Percentiles rank a stretch among this genome's conserved stretches.
phyloP scores from a whole-genome alignment of 169 alveolate genomes.

The Plasmodium gaboni region DNA sequence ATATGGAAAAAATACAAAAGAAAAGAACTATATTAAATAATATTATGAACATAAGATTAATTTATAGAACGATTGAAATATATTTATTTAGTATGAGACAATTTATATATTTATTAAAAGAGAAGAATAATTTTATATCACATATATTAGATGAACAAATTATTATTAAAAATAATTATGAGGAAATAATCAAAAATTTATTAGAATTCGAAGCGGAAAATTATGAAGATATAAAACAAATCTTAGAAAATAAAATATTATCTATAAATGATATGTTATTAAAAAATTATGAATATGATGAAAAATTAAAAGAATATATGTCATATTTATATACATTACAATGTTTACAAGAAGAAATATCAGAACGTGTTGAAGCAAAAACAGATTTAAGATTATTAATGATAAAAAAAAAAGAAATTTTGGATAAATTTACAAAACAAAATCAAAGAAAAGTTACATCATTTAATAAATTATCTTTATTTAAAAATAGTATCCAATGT shows the following conservation, averaged over 20 bases:
- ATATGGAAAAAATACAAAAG: background rate
- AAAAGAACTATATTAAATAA: conserved; percentile 66
- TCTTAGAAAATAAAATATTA: conserved; percentile 40
- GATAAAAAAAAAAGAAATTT: conserved; percentile 36
- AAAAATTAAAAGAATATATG: conserved; percentile 30
- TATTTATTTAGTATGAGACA: conserved; percentile 73
- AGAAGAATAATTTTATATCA: conserved; percentile 46
- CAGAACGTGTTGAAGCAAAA: conserved; percentile 56
- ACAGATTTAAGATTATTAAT: conserved; percentile 48
- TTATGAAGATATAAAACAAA: conserved; percentile 63
- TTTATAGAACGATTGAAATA: conserved; percentile 62
- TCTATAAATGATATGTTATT: conserved; percentile 16
- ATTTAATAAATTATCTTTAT: conserved; percentile 56
- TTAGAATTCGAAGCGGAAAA: conserved; percentile 32
- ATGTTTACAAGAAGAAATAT: conserved; percentile 65
- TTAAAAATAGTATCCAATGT: conserved; percentile 28
- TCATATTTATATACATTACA: conserved; percentile 51
- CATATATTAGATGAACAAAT: conserved; percentile 66
- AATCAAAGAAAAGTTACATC: conserved; percentile 42
- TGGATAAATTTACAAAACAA: conserved; percentile 34
- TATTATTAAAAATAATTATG: conserved; percentile 44
- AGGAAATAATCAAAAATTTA: conserved; percentile 53
- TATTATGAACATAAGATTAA: conserved; percentile 60
- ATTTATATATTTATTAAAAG: conserved; percentile 48
- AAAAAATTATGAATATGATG: background rate